phyloP scores from a whole-genome alignment of 306 rosid genomes.

The Gastrolobium bilobum region DNA sequence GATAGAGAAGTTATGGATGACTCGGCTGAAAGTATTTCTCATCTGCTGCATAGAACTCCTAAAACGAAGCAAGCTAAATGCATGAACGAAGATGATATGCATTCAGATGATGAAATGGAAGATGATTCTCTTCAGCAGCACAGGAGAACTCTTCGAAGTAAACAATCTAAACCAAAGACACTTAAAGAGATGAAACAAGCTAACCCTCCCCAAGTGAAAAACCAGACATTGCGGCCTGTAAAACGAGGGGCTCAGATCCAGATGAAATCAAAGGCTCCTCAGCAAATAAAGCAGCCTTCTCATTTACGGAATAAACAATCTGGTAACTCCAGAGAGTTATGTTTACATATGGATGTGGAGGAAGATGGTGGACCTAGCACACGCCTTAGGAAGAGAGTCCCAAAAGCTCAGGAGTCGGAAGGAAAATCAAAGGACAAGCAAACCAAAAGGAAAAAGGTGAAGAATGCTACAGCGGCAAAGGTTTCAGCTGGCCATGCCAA shows the following conservation, averaged over 20 bases:
- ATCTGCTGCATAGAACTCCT: conserved; percentile 55
- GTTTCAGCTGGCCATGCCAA: conserved; percentile 60
- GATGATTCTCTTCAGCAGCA: conserved; percentile 57
- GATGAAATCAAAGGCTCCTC: conserved; percentile 59
- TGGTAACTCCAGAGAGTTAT: conserved; percentile 50
- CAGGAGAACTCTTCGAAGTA: conserved; percentile 67
- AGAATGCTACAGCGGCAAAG: conserved; percentile 64
- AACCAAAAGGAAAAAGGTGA: conserved; percentile 69
- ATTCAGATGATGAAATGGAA: conserved; percentile 57
- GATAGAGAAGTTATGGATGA: conserved; percentile 50
- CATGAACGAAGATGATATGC: conserved; percentile 58
- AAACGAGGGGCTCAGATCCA: conserved; percentile 58
- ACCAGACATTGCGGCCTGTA: conserved; percentile 51
- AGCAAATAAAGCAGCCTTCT: conserved; percentile 60
- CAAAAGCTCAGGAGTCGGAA: conserved; percentile 61
- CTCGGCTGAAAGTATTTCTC: conserved; percentile 50
- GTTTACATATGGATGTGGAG: conserved; percentile 65
- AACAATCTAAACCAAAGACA: conserved; percentile 62
- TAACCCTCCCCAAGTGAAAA: conserved; percentile 55
- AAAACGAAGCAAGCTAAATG: conserved; percentile 68
- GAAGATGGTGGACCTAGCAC: conserved; percentile 90
- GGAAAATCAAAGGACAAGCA: conserved; percentile 65
- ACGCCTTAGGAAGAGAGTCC: conserved; percentile 83
- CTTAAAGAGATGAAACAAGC: conserved; percentile 63
- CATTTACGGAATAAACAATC: conserved; percentile 56